phyloP scores from a whole-genome alignment of 139 green algal species.

The Volvox africanus region DNA sequence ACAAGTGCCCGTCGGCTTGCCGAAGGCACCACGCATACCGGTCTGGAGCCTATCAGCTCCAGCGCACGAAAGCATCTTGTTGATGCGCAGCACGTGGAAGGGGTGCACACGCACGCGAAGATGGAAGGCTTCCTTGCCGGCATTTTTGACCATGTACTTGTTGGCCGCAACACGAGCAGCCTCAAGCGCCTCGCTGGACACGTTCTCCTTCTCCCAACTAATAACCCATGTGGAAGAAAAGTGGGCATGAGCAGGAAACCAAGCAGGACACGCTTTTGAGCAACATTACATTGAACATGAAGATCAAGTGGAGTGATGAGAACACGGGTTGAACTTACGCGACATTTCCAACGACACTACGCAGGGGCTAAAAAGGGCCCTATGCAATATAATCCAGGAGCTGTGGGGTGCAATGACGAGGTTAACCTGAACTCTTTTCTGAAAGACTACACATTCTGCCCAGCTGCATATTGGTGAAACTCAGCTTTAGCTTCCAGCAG shows the following conservation, averaged over 20 bases:
- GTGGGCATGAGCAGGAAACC: background rate
- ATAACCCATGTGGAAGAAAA: background rate
- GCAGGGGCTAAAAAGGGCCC: no score
- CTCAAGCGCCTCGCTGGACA: slow-evolving; percentile 92
- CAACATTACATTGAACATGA: no score
- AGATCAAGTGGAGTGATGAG: no score
- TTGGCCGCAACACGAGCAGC: slow-evolving; percentile 98
- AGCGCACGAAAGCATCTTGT: slow-evolving; percentile 99
- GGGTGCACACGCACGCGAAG: slow-evolving; percentile 98
- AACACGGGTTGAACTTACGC: no score
- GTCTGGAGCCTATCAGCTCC: slow-evolving; percentile 99
- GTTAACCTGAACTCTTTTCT: no score
- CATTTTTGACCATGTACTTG: slow-evolving; percentile 99
- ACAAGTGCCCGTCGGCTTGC: slow-evolving; percentile 93
- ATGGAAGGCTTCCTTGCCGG: slow-evolving; percentile 99
- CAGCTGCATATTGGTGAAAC: no score
- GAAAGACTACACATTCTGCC: no score
- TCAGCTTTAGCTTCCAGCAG: no score
- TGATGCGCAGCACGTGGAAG: slow-evolving; percentile 99
- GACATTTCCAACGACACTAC: no score
- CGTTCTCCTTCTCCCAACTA: slow-evolving; percentile 92
- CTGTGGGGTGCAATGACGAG: no score
- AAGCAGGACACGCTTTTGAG: no score
- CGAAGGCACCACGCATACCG: slow-evolving; percentile 98
- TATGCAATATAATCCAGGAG: no score